Base-by-base conservation (phyloP, 2,329 filamentous ascomycete genomes). In the Aspergillus persii region DNA sequence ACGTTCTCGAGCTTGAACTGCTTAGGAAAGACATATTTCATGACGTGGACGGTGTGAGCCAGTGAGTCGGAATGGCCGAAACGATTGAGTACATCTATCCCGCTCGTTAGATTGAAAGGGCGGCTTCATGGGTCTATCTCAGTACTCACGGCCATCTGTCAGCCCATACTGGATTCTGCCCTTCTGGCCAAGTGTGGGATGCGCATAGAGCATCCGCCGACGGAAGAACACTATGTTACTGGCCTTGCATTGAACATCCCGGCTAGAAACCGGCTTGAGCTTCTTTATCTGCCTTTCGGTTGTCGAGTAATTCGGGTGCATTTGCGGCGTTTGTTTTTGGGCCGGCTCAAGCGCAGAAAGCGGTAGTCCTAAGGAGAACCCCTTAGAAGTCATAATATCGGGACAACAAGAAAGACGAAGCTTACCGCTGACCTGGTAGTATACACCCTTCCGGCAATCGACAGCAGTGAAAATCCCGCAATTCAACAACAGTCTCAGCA, bases 1-100 rank as follows among this genome's bases (percentile, higher is more conserved):
- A 89, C 92, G 74, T 98, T 99, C 70, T 96, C 92, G 3, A 99
- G 79, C 12, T 86, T 86, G 69, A 96, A 98, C 69, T 98, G 93
- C 9, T 89, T 84, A 33, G 95, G 95, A 67, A 99, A 99, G 1
- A 99, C 87, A 74, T 98, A 94, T 80, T 94, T 95, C 84, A 96
- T 86, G 23, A 96, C 76, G 66, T 89, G 90, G 9, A 86, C 70
- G 0, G 87, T 90, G 62, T 89, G 83, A 11, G 75, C 69, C 1
- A 79, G 68, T 62, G 46, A 74, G 60, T 67, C 83, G 68, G 39
- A 59, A 3, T 66, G 65, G 8, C 82, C 76, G 63, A 83, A 89
- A 26, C 92, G 86, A 70, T 95, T 96, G 27, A 98, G 75, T 2
- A 93, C 86, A 78, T 97, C 91, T 96, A 70, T 9, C 44, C 2